Conservation (phyloP, 257 asterid genomes). For the Avicennia marina region DNA sequence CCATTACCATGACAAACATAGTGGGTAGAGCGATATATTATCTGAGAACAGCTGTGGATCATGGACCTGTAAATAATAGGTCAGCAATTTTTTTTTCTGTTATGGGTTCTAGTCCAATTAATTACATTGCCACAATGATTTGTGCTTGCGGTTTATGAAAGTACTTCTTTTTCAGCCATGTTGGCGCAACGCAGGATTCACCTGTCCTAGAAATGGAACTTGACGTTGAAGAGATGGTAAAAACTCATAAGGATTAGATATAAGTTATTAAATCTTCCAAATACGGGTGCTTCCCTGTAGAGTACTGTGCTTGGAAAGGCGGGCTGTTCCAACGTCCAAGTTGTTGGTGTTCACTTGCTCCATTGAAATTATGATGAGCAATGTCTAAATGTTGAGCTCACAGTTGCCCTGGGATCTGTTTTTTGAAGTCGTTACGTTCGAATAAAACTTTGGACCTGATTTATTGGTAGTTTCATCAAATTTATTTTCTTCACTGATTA, state of each 20-base stretch:
- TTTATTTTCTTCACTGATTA: too few species aligned
- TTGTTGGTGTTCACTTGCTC: too few species aligned
- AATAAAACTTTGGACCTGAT: too few species aligned
- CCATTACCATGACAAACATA: conserved; percentile 55
- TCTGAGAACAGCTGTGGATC: conserved; percentile 70
- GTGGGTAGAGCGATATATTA: conserved; percentile 74
- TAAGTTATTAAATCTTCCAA: too few species aligned
- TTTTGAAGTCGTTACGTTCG: too few species aligned
- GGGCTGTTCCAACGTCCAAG: too few species aligned
- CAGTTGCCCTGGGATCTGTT: too few species aligned
- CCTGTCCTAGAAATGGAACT: conserved; percentile 71
- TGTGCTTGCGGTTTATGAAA: background rate
- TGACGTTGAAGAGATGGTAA: conserved; percentile 73
- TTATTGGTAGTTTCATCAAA: too few species aligned
- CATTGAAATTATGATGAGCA: too few species aligned
- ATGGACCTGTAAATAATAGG: conserved; percentile 77
- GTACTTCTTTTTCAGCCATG: conserved; percentile 40
- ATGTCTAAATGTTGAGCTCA: too few species aligned
- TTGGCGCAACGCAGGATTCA: conserved; percentile 42
- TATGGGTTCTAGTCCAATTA: background rate
- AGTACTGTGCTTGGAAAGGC: too few species aligned
- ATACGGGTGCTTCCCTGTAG: too few species aligned
- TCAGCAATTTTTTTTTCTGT: conserved; percentile 19
- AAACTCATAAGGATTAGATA: conserved; percentile 52
- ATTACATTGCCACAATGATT: background rate